Base-by-base conservation (phyloP, 176 grass and related monocot genomes). In the Poa pratensis region DNA sequence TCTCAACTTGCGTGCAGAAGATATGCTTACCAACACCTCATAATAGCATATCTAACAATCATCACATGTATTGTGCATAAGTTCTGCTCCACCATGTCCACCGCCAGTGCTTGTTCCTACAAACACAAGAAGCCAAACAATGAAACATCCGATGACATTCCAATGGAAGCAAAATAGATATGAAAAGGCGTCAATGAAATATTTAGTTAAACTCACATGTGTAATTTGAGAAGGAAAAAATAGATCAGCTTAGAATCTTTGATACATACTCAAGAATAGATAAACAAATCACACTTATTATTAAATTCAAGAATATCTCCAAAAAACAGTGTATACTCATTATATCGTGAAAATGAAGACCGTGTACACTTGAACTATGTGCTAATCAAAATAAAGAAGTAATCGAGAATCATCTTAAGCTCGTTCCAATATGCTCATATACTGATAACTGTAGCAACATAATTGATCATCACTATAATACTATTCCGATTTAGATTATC, bases 41-140 rank as follows among this genome's bases (percentile, higher is more conserved):
- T 35, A 35, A 35, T 34, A 35, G 16, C 63, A 34, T 66, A 34
- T 8, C 30, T 30, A 66, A 34, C 7, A 67, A 67, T 18, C 28
- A 67, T 67, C 63, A 35, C 35, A 67, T 35, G 63, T 67, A 34
- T 67, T 67, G 15, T 67, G 63, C 63, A 35, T 19, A 16, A 67
- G 63, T 67, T 35, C 16, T 35, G 63, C 30, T 35, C 26, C 63
- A 67, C 18, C 17, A 17, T 67, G 63, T 67, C 63, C 28, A 35
- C 30, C 27, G 35, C 7, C 15, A 67, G 3, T 67, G 30, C 63
- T 15, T 18, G 30, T 67, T 67, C 32, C 30, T 34, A 67, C 63
- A 67, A 67, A 2, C 15, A 34, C 3, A 1, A 67, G 28, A 28
- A 67, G 30, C 17, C 63, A 35, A 67, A 66, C 19, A 20, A 57